phyloP scores from a whole-genome alignment of 805 yeast species.

The Yamadazyma tumulicola region DNA sequence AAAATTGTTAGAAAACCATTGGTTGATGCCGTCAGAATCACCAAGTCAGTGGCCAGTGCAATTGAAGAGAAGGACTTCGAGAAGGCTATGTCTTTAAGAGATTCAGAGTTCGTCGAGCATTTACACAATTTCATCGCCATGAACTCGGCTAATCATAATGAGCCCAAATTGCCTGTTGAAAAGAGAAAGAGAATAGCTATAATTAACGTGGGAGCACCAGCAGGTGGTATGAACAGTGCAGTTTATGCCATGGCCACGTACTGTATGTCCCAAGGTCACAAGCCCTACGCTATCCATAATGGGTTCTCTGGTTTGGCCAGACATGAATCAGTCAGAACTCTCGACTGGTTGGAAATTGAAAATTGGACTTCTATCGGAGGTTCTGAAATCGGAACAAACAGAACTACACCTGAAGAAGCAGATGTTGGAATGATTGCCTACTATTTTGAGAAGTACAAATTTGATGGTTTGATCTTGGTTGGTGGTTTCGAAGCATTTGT shows the following conservation, averaged over 20 bases:
- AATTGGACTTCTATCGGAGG: constrained; percentile 91
- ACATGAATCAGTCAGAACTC: constrained; percentile 74
- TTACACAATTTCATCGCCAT: constrained; percentile 68
- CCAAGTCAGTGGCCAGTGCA: constrained; percentile 88
- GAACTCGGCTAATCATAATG: constrained; percentile 63
- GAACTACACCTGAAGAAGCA: constrained; percentile 70
- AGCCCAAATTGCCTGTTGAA: constrained; percentile 54
- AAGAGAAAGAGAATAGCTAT: constrained; percentile 75
- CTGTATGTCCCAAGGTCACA: constrained; percentile 87
- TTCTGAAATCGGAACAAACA: constrained; percentile 94
- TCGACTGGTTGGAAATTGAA: constrained; percentile 83
- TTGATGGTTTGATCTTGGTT: constrained; percentile 85
- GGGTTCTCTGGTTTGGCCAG: constrained; percentile 91
- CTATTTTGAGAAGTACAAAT: constrained; percentile 81
- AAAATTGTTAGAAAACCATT: constrained; percentile 80
- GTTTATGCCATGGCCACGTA: constrained; percentile 86
- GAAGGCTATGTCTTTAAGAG: constrained; percentile 82
- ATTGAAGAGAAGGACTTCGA: constrained; percentile 76
- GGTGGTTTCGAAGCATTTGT: constrained; percentile 98
- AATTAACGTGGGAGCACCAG: constrained; percentile 94
- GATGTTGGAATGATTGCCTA: constrained; percentile 91
- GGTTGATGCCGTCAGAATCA: constrained; percentile 83
- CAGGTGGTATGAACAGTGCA: constrained; percentile 94
- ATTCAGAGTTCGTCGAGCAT: constrained; percentile 82
- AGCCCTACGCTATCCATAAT: constrained; percentile 84